Percentiles rank a stretch among this genome's conserved stretches.
Evolutionary conservation across 1,284 basidiomycete species (phyloP).

Genomic region (Hymenochaete sp.): DNA sequence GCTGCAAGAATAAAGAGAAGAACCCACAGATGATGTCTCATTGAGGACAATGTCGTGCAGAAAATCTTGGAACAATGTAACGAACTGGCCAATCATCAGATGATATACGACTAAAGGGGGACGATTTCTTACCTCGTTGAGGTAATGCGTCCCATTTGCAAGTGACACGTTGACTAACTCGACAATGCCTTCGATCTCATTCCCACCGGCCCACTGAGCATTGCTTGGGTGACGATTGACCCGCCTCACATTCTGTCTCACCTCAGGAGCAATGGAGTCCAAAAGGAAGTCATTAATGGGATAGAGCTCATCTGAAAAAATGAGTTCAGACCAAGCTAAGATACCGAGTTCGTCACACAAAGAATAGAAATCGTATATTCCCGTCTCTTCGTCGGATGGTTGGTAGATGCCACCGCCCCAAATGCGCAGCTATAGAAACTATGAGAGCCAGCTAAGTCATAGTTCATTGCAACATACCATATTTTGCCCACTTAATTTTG

Average conservation of each 20-base stretch:
- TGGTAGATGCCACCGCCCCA: slow-evolving; percentile 53
- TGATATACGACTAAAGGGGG: neutral
- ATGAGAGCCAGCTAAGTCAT: neutral
- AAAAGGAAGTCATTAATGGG: slow-evolving; percentile 47
- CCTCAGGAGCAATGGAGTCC: slow-evolving; percentile 45
- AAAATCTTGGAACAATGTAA: slow-evolving; percentile 45
- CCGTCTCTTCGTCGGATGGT: slow-evolving; percentile 37
- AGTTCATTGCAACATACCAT: slow-evolving; percentile 36
- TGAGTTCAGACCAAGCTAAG: slow-evolving; percentile 56
- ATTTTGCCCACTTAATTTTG: slow-evolving; percentile 46
- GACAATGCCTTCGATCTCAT: slow-evolving; percentile 52
- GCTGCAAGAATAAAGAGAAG: neutral
- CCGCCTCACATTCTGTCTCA: slow-evolving; percentile 48
- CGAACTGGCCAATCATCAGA: slow-evolving; percentile 30
- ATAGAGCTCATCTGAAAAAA: slow-evolving; percentile 53
- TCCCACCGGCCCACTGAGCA: slow-evolving; percentile 54
- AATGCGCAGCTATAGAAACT: slow-evolving; percentile 37
- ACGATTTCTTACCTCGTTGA: slow-evolving; percentile 36
- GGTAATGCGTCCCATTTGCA: slow-evolving; percentile 36
- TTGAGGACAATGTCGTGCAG: slow-evolving; percentile 40
- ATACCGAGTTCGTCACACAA: slow-evolving; percentile 57
- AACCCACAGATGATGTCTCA: slow-evolving; percentile 42
- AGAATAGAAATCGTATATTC: slow-evolving; percentile 49
- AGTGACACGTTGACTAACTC: slow-evolving; percentile 31
- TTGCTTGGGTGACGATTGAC: slow-evolving; percentile 51